Evolutionary conservation across 2,329 filamentous ascomycete species (phyloP), one percentile per base, ranked within the genome.

Genomic region (Fusarium buharicum): DNA sequence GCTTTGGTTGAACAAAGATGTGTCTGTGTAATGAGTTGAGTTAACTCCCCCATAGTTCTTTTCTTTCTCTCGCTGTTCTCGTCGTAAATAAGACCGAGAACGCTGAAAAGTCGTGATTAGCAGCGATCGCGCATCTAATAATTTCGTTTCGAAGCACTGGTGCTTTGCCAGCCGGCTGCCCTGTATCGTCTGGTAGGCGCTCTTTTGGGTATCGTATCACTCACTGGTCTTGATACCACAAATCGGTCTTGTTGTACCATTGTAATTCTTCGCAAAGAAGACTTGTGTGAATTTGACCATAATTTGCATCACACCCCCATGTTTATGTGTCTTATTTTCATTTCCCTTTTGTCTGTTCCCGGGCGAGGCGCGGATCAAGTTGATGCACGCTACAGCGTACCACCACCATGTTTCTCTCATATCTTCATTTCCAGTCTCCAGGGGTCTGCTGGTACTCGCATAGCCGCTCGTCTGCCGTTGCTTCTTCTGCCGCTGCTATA

Each of bases 281-380:
- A 55, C 50, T 48, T 60, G 54, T 59, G 58, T 55, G 54, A 64
- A 60, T 64, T 55, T 63, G 41, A 56, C 49, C 44, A 36, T 28
- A 59, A 46, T 30, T 55, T 51, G 40, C 46, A 68, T 47, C 50
- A 62, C 50, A 66, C 41, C 51, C 54, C 46, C 40, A 50, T 54
- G 36, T 43, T 31, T 60, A 51, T 55, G 36, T 50, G 22, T 24
- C 22, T 24, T 8, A 24, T 24, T 24, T 38, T 60, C 33, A 30
- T 41, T 46, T 50, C 38, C 37, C 59, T 64, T 70, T 67, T 66
- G 48, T 34, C 60, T 58, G 52, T 60, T 69, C 45, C 68, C 68
- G 67, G 65, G 68, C 55, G 58, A 70, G 66, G 66, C 68, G 68
- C 68, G 63, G 58, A 47, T 50, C 49, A 64, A 58, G 55, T 50